Conservation (phyloP, 495 filamentous ascomycete species). For the Penicillium robsamsonii region DNA sequence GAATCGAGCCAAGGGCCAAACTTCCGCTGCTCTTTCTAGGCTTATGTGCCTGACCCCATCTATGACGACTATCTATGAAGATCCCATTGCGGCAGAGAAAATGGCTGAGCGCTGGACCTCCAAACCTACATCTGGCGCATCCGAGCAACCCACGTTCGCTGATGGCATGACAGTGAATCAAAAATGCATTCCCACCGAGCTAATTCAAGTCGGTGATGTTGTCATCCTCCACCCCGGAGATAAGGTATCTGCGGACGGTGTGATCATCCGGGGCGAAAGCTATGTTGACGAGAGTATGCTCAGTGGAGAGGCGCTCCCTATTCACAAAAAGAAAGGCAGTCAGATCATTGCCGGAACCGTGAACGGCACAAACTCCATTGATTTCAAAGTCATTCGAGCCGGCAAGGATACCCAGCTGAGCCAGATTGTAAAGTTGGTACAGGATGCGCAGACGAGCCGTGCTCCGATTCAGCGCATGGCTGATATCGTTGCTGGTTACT, state of each 20-base stretch:
- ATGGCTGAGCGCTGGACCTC: conserved; percentile 73
- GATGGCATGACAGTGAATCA: conserved; percentile 67
- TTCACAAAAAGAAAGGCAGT: conserved; percentile 79
- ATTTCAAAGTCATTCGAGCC: conserved; percentile 90
- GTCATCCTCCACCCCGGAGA: conserved; percentile 92
- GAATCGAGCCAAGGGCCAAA: conserved; percentile 95
- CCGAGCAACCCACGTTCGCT: conserved; percentile 40
- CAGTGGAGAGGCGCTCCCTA: conserved; percentile 92
- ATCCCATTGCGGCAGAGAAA: conserved; percentile 91
- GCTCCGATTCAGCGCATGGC: conserved; percentile 95
- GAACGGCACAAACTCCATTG: conserved; percentile 85
- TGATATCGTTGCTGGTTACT: conserved; percentile 88
- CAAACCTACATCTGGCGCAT: conserved; percentile 25
- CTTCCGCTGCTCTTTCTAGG: conserved; percentile 87
- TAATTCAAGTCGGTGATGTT: conserved; percentile 92
- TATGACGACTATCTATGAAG: conserved; percentile 97
- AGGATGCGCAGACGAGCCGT: conserved; percentile 90
- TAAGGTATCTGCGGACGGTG: conserved; percentile 93
- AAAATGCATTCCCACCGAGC: conserved; percentile 83
- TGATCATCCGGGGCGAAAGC: conserved; percentile 81
- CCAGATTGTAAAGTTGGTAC: conserved; percentile 96
- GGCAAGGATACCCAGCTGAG: conserved; percentile 94
- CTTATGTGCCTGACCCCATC: conserved; percentile 95
- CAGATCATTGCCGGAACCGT: conserved; percentile 92
- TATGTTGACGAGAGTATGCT: conserved; percentile 99